Evolutionary conservation across 345 rosid genomes (phyloP).

Genomic region (Geranium brycei): DNA sequence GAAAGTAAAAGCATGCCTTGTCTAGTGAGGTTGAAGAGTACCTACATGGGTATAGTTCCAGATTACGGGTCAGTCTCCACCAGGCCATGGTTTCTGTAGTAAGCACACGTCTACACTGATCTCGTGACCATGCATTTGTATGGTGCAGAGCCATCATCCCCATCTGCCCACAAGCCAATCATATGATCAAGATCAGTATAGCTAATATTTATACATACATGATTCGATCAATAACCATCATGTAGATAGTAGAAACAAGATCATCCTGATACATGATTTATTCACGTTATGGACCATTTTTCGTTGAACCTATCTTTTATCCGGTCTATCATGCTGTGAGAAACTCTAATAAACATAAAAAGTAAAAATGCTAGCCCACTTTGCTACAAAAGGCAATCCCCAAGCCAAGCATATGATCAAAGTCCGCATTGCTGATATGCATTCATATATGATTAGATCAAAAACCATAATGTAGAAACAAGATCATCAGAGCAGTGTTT

Average conservation of each 20-base stretch:
- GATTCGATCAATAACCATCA: background rate
- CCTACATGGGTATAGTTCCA: background rate
- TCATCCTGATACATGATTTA: background rate
- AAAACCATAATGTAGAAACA: too few species aligned
- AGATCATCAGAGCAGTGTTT: too few species aligned
- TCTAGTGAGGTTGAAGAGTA: background rate
- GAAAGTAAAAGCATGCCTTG: background rate
- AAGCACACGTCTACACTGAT: background rate
- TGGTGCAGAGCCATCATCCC: background rate
- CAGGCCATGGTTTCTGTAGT: too few species aligned
- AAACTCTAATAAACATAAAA: background rate
- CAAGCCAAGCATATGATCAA: background rate
- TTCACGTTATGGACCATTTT: background rate
- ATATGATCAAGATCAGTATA: background rate
- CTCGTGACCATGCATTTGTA: background rate
- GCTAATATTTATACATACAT: background rate
- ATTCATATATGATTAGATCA: background rate
- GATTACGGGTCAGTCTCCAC: too few species aligned
- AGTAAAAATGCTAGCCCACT: background rate
- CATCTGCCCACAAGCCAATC: background rate
- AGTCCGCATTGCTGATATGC: background rate
- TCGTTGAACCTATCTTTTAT: background rate
- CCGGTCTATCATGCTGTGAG: background rate
- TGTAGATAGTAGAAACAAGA: too few species aligned
- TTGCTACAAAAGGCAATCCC: slow-evolving; percentile 1